Evolutionary conservation across 768 basidiomycete species (phyloP), one percentile per base, ranked within the genome.

Genomic region (Ramaria rubella): DNA sequence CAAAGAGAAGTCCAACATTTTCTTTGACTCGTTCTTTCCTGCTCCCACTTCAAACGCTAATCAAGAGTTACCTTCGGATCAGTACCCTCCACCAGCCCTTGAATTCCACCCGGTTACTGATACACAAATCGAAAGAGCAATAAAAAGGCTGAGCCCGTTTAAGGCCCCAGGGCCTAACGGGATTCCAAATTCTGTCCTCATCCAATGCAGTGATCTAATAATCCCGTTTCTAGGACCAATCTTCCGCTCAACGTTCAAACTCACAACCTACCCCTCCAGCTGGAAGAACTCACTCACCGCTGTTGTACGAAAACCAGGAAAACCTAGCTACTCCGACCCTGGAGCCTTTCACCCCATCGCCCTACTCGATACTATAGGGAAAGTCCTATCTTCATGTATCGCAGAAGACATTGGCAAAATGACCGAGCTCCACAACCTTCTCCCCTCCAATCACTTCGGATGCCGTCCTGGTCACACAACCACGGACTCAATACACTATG

Each of bases 311-410:
- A 77, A 79, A 51, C 74, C 73, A 0, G 69, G 70, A 0, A 67
- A 68, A 33, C 52, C 64, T 0, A 49, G 67, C 58, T 78, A 79
- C 62, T 49, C 62, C 0, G 30, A 62, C 0, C 55, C 74, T 0
- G 71, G 69, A 29, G 66, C 73, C 0, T 73, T 72, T 36, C 52
- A 69, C 0, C 77, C 75, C 0, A 74, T 78, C 2, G 68, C 67
- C 0, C 69, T 77, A 0, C 63, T 74, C 1, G 58, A 71, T 43
- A 69, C 67, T 0, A 51, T 67, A 0, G 65, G 58, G 0, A 76
- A 75, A 38, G 0, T 71, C 1, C 68, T 70, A 0, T 60, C 62
- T 4, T 23, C 62, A 11, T 52, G 58, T 1, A 44, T 69, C 0
- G 60, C 67, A n/a, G 63, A 67, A 5, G 60, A 67, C n/a, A 21